Evolutionary conservation across 805 yeast genomes (phyloP), one percentile per base, ranked within the genome.

Genomic region (Suhomyces tanzawaensis): DNA sequence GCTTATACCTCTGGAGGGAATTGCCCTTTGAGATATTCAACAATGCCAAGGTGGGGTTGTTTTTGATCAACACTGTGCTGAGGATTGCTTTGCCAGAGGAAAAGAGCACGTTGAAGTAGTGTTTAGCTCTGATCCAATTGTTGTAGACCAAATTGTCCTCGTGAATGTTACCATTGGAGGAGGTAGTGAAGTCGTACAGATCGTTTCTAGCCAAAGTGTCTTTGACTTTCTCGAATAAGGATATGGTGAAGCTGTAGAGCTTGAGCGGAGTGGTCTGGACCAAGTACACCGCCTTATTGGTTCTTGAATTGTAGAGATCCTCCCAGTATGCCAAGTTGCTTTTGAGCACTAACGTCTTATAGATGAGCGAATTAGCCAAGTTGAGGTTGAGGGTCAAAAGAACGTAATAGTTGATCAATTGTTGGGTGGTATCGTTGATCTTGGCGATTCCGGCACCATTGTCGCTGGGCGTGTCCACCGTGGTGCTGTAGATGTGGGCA

Each of bases 241-340:
- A 18, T 2, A 25, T 17, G 29, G 29, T 16, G 7, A 41, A 18
- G 23, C 31, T 34, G 23, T 36, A 32, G 13, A 50, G 37, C 27
- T 53, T 53, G n/a, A 47, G 29, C 1, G 74, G 74, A 7, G 54
- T 38, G 5, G 60, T 55, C 39, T 69, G 73, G 2, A 67, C 41
- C 7, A 61, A 60, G 45, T 63, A 69, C 9, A 60, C 32, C 18
- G 52, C 19, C 41, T 64, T 66, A 29, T 48, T 42, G 31, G 47
- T 36, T 7, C 49, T 30, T 5, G 69, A 62, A 22, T 46, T 39
- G 22, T 47, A 47, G 27, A 69, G 34, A 9, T 47, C 51, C 9
- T 52, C 48, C 73, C 73, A 69, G 44, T 67, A 69, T 4, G 52
- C 48, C 42, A 60, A 42, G 32, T 68, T 60, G 23, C 54, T 51